Base-by-base conservation (phyloP, 2,329 filamentous ascomycete species). In the Arthroderma sp. region DNA sequence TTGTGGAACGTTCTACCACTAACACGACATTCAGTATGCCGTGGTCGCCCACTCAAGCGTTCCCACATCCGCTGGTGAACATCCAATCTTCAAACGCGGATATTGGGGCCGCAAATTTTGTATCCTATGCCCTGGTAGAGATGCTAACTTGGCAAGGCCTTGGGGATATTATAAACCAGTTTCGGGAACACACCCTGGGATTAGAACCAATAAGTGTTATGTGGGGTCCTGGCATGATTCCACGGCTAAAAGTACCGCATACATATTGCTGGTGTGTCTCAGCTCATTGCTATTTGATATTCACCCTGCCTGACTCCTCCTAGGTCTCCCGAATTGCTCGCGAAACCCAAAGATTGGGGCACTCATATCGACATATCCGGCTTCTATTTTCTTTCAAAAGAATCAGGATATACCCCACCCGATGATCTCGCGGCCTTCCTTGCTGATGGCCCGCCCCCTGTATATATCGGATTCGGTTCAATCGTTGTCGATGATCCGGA, bases 141-240 rank as follows among this genome's bases (percentile, higher is more conserved):
- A 85, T 93, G 75, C 78, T 94, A 72, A 88, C 87, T 7, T 94
- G 86, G 86, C 86, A 94, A 63, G 87, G 86, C 0, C 67, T 94
- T 3, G 88, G 88, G 33, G 88, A 95, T 61, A 71, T 95, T 4
- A 89, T 95, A 58, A 95, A 96, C 57, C 75, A 80, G 7, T 95
- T 94, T 56, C 74, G 88, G 43, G 79, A 81, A 51, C 79, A 80
- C 47, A 76, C 75, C 9, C 71, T 94, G 1, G 81, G 83, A 28
- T 68, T 95, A 1, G 83, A 91, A 38, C 75, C 82, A 0, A 72
- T 95, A 36, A 86, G 83, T 49, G 68, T 85, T 5, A 80, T 93
- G 40, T 89, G 83, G 75, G 88, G 84, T 2, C 86, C 88, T 6
- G 84, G 83, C 3, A 75, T 94, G 59, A 68, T 93, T 9, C 79